These are phyloP conservation scores for Fusarium staphyleae DNA, from an alignment of 2,329 filamentous ascomycete species.

Conservation along the genomic window DNA sequence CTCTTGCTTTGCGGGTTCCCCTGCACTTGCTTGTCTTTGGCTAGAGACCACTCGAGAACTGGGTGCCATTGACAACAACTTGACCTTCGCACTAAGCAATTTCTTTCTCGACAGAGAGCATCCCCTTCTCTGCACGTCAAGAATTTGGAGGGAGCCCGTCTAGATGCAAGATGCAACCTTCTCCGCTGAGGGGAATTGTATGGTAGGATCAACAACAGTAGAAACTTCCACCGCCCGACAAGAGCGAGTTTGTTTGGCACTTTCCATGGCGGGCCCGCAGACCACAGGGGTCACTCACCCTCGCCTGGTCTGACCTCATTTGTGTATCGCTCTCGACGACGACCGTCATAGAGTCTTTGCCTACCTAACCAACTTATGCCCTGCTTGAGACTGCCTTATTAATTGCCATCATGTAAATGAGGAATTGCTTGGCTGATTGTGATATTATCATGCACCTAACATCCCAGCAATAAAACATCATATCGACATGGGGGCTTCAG, in stretches of 20 bases:
- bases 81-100: background rate
- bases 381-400: no score
- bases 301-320: conserved; percentile 33
- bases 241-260: conserved; percentile 15
- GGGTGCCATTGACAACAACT: conserved; percentile 3
- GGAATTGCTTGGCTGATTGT: conserved; percentile 18
- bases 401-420: no score
- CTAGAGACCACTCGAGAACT: conserved; percentile 18
- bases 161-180: background rate
- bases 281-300: conserved; percentile 19
- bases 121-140: background rate
- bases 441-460: conserved; percentile 16
- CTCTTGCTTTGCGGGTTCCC: conserved; percentile 10
- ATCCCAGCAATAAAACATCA: conserved; percentile 24
- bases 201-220: background rate
- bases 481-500: conserved; percentile 21
- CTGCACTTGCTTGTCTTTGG: background rate
- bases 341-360: no score
- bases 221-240: conserved; percentile 15
- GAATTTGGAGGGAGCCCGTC: background rate
- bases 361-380: no score
- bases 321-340: background rate
- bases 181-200: background rate
- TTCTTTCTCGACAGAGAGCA: background rate
- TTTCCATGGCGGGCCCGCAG: conserved; percentile 17